Percentiles rank a stretch among this genome's conserved stretches.
These are phyloP conservation scores for Cytospora schulzeri DNA, from an alignment of 2,329 filamentous ascomycete genomes.

Conservation along the genomic window DNA sequence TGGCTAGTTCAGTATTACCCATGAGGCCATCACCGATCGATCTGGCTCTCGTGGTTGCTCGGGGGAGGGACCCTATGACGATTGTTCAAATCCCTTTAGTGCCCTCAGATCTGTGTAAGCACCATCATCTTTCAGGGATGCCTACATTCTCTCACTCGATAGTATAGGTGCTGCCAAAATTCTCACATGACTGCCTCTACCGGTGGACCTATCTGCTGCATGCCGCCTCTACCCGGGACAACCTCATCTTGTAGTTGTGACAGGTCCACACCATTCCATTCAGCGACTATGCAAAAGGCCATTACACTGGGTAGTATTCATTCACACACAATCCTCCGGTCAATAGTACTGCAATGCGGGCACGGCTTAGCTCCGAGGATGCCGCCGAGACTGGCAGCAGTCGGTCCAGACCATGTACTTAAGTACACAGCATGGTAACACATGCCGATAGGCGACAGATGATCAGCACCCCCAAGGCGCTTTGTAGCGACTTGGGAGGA, in stretches of 20 bases:
- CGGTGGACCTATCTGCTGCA: not conserved
- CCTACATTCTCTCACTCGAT: not conserved
- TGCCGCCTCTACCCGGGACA: not conserved
- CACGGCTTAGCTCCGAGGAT: not conserved
- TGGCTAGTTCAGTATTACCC: not conserved
- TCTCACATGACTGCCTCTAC: not conserved
- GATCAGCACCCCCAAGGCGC: not conserved
- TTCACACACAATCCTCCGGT: slow-evolving; percentile 12
- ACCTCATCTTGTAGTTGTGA: not conserved
- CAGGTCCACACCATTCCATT: slow-evolving; percentile 12
- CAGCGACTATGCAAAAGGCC: slow-evolving; percentile 3
- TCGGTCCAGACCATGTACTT: too few relatives aligned
- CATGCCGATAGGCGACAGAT: not conserved
- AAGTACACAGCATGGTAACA: not conserved
- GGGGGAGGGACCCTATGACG: not conserved
- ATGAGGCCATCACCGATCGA: not conserved
- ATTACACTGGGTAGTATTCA: slow-evolving; percentile 1
- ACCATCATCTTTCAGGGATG: not conserved
- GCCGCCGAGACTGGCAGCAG: not conserved
- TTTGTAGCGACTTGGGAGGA: not conserved
- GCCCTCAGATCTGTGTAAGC: not conserved
- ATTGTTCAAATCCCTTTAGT: slow-evolving; percentile 2
- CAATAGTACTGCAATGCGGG: slow-evolving; percentile 12
- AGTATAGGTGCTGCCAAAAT: not conserved
- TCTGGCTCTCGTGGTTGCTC: slow-evolving; percentile 1